These are phyloP conservation scores for Mortierella sp. DNA, from an alignment of 371 early-diverging fungal genomes.

Conservation along the genomic window DNA sequence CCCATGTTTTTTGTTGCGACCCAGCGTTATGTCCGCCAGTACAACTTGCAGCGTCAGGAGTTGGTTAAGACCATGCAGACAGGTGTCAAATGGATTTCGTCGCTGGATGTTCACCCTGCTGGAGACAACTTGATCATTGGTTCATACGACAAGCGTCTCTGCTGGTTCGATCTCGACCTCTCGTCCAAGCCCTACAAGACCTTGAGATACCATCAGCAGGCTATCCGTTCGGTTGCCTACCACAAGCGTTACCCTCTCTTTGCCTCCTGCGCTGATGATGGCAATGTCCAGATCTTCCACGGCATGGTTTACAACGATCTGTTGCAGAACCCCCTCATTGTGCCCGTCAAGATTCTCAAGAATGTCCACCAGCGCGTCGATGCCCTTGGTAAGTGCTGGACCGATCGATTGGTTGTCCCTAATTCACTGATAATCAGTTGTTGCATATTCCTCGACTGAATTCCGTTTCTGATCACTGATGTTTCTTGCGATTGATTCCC, in stretches of 20 bases:
- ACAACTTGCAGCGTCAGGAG: slow-evolving; percentile 91
- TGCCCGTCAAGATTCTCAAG: slow-evolving; percentile 95
- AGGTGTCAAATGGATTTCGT: slow-evolving; percentile 94
- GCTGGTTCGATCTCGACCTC: slow-evolving; percentile 98
- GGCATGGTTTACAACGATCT: slow-evolving; percentile 97
- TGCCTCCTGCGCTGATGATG: slow-evolving; percentile 95
- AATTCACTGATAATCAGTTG: background rate
- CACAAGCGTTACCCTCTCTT: slow-evolving; percentile 94
- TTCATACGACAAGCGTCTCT: slow-evolving; percentile 92
- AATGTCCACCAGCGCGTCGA: slow-evolving; percentile 81
- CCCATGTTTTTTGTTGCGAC: slow-evolving; percentile 96
- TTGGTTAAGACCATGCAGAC: slow-evolving; percentile 85
- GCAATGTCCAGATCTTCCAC: slow-evolving; percentile 94
- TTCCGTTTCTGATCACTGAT: background rate
- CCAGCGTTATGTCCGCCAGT: slow-evolving; percentile 93
- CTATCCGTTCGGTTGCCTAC: slow-evolving; percentile 90
- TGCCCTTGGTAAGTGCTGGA: slow-evolving; percentile 77
- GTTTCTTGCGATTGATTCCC: background rate
- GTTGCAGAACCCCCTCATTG: slow-evolving; percentile 95
- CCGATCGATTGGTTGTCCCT: background rate
- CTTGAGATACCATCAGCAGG: slow-evolving; percentile 89
- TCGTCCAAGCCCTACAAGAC: slow-evolving; percentile 93
- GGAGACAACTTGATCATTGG: slow-evolving; percentile 97
- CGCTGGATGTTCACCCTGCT: slow-evolving; percentile 92
- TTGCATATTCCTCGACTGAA: background rate